Percentiles rank a stretch among this genome's conserved stretches.
Evolutionary conservation across 2,329 filamentous ascomycete species (phyloP).

Genomic region (Daldinia eschscholtzii): DNA sequence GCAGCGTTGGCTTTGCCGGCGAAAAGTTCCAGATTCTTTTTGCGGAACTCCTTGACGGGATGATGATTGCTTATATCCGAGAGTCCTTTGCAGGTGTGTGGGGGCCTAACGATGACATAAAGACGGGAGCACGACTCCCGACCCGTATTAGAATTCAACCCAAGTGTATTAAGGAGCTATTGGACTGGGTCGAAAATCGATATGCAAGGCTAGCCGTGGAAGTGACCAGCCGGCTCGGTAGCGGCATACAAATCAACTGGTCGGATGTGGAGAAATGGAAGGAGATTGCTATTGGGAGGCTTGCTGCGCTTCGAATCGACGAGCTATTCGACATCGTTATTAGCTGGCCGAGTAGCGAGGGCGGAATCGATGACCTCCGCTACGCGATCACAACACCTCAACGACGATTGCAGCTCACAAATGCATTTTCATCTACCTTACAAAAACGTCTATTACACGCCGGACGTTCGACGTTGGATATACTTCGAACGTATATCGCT

Average conservation of each 20-base stretch:
- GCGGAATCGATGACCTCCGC: conserved; percentile 80
- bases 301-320: conserved; percentile 76
- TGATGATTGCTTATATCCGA: conserved; percentile 73
- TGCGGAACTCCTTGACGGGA: conserved; percentile 76
- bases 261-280: conserved; percentile 76
- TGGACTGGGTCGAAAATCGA: conserved; percentile 75
- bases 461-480: conserved; percentile 80
- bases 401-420: conserved; percentile 76
- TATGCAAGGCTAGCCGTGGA: conserved; percentile 75
- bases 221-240: conserved; percentile 65
- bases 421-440: conserved; percentile 75
- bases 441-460: conserved; percentile 78
- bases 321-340: conserved; percentile 85
- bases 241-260: conserved; percentile 60
- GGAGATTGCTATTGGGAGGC: conserved; percentile 74
- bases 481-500: conserved; percentile 81
- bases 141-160: conserved; percentile 58
- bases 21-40: conserved; percentile 78
- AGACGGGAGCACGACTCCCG: conserved; percentile 41
- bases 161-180: conserved; percentile 70
- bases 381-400: conserved; percentile 76
- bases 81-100: conserved; percentile 74
- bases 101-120: conserved; percentile 53
- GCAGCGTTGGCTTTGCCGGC: conserved; percentile 75
- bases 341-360: conserved; percentile 77